Evolutionary conservation across 305 asterid genomes (phyloP), one percentile per base, ranked within the genome.

Genomic region (Salvia sclarea): DNA sequence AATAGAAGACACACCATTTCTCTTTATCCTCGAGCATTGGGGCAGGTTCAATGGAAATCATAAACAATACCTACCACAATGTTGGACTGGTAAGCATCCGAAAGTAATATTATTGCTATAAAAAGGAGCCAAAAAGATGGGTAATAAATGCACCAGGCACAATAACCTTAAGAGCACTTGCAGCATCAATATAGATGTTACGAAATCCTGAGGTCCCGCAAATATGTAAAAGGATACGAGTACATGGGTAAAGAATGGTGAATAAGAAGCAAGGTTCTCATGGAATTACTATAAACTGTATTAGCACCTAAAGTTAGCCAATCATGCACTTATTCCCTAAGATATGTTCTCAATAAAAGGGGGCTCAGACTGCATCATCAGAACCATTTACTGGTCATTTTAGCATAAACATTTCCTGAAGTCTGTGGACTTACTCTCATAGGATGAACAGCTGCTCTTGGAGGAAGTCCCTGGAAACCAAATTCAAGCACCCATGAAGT

Each of bases 21-120:
- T 95, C 98, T 82, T 92, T 95, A 78, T 95, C 99, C 82, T 91
- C 97, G 17, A 95, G 99, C 99, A 95, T 95, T 66, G 98, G 98
- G 79, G 98, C 96, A 55, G 99, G 98, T 79, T 95, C 98, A 41
- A 75, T 89, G 61, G 98, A 91, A 74, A 91, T 95, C 99, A 91
- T 95, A 77, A 91, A 95, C 77, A 95, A 81, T 58, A 95, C 99
- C 99, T 94, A 70, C 61, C 74, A 81, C 75, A 78, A 76, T 60
- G 66, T 74, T 59, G 47, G 65, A 77, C 9, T 67, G 67, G 75
- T 60, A 78, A 72, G 75, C 72, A 71, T 60, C 76, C 65, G 50
- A 78, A 78, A 55, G 28, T 72, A 57, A 68, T 44, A 60, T 35
- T 35, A 74, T 17, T 65, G 21, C 49, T 64, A 69, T 55, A 41